Evolutionary conservation across 75 land plant species (phyloP), one percentile per base, ranked within the genome.

Genomic region (Sequoia sempervirens): DNA sequence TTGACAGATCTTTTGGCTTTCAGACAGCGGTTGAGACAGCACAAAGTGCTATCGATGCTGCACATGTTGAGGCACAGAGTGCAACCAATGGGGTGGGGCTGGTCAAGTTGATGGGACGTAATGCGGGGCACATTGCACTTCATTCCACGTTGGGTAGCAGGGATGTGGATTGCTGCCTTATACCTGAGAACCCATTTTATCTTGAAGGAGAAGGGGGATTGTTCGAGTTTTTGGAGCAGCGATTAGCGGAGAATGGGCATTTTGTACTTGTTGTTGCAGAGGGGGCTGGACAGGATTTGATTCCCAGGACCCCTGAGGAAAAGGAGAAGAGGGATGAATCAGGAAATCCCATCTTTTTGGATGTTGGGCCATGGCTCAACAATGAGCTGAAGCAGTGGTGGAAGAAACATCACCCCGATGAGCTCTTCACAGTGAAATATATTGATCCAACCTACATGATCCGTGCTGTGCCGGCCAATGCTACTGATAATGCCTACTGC

Each of bases 361-460:
- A 94, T 72, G 92, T 94, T 9, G 96, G 96, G 28, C 74, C 85
- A 26, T 94, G 93, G 92, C 76, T 94, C 76, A 87, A 87, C 52
- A 83, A 89, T 10, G 93, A 95, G 90, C 83, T 93, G 72, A 93
- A 93, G 81, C 86, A 84, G 5, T 95, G 96, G 96, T 93, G 95
- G 95, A 84, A 84, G 18, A 86, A 88, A 50, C 91, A 84, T 50
- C 95, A 92, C 53, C 88, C 92, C 0, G 84, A 80, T 13, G 94
- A 95, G 81, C 75, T 92, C 79, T 93, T 95, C 80, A 91, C 96
- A 5, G 91, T 93, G 73, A 96, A 96, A 84, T 96, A 95, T 79
- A 96, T 95, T 52, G 99, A 96, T 86, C 97, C 99, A 2, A 96
- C 96, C 0, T 96, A 96, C 82, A 96, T 95, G 97, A 90, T 96